A percentile compares a stretch with the other conserved stretches of the same genome.
These are phyloP conservation scores for Penicillium sp. DNA, from an alignment of 2,329 filamentous ascomycete species.

Conservation along the genomic window DNA sequence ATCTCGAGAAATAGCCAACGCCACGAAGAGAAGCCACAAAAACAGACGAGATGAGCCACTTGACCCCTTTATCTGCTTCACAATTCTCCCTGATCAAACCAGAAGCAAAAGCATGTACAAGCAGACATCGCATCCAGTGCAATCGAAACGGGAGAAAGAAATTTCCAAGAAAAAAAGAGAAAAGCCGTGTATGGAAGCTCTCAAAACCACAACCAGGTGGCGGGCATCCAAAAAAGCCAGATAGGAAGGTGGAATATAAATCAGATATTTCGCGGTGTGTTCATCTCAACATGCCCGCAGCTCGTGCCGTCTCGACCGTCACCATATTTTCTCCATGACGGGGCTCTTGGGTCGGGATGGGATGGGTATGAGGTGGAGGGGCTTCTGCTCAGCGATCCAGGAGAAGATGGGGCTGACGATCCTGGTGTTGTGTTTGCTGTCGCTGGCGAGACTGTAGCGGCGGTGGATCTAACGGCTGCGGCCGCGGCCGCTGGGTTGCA, in stretches of 20 bases:
- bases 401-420: slow-evolving; percentile 21
- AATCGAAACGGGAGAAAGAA: neutral
- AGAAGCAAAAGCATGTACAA: slow-evolving; percentile 5
- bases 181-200: neutral
- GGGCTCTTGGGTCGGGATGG: slow-evolving; percentile 11
- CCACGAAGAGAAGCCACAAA: neutral
- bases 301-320: slow-evolving; percentile 17
- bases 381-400: slow-evolving; percentile 28
- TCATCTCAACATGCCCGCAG: slow-evolving; percentile 22
- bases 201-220: neutral
- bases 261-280: slow-evolving; percentile 20
- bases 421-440: slow-evolving; percentile 19
- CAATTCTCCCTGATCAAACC: neutral
- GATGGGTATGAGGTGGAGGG: slow-evolving; percentile 28
- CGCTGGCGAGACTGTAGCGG: slow-evolving; percentile 9
- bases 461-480: slow-evolving; percentile 6
- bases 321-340: slow-evolving; percentile 14
- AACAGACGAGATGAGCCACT: slow-evolving; percentile 1
- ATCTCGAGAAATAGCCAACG: too few relatives aligned
- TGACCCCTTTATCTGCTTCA: neutral
- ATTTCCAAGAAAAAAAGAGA: neutral
- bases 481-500: slow-evolving; percentile 30
- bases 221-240: neutral
- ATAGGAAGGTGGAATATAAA: too few relatives aligned
- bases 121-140: slow-evolving; percentile 1